These are phyloP conservation scores for Exserohilum turcica DNA, from an alignment of 2,329 filamentous ascomycete species.

Conservation along the genomic window DNA sequence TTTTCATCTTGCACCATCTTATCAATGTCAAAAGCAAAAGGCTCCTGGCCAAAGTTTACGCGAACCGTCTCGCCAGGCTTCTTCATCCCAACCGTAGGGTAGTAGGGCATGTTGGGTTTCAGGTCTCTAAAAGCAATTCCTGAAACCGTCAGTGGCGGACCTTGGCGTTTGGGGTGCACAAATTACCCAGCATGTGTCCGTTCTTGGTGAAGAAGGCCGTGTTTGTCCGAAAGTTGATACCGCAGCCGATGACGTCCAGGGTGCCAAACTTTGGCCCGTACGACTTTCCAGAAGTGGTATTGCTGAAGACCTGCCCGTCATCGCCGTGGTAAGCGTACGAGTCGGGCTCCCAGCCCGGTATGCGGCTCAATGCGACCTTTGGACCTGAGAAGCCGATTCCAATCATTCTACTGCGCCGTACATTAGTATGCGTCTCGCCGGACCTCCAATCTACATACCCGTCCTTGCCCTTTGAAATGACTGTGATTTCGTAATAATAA, in stretches of 20 bases:
- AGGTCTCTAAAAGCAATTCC: conserved; percentile 74
- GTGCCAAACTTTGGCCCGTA: conserved; percentile 66
- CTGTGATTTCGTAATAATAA: conserved; percentile 85
- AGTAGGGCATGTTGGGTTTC: conserved; percentile 64
- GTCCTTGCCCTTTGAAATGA: conserved; percentile 70
- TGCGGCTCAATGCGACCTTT: conserved; percentile 63
- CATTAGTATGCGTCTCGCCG: conserved; percentile 24
- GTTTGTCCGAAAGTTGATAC: conserved; percentile 66
- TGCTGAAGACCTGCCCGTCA: conserved; percentile 67
- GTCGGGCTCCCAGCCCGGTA: conserved; percentile 69
- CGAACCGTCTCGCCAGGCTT: conserved; percentile 63
- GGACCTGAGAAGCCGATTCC: conserved; percentile 66
- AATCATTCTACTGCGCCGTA: conserved; percentile 48
- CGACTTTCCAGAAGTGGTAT: conserved; percentile 60
- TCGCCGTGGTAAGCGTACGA: conserved; percentile 72
- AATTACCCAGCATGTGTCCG: conserved; percentile 61
- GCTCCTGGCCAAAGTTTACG: conserved; percentile 69
- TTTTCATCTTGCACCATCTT: conserved; percentile 64
- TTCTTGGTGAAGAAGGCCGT: conserved; percentile 70
- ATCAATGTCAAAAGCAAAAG: conserved; percentile 92
- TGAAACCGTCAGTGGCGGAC: conserved; percentile 43
- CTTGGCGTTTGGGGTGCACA: not conserved
- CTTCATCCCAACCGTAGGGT: conserved; percentile 70
- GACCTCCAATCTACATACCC: conserved; percentile 58
- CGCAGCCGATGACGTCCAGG: conserved; percentile 67